Evolutionary conservation across 805 yeast species (phyloP).

Genomic region (Kodamaea kaohsiungensis): DNA sequence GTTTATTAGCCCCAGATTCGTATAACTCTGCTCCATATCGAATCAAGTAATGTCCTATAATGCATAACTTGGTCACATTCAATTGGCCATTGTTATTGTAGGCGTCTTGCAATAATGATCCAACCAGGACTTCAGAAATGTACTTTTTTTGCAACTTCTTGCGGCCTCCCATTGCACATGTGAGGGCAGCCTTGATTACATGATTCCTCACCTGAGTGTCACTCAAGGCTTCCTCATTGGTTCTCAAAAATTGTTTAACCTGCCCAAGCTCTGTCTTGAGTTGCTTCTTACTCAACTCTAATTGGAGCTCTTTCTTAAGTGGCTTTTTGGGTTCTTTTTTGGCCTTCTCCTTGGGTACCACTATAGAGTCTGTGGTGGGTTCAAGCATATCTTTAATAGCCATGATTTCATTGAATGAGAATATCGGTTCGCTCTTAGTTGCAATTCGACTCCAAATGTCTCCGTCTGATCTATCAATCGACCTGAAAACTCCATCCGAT

Average conservation of each 20-base stretch:
- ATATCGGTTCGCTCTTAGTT: background rate
- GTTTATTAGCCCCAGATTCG: background rate
- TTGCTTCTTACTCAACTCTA: background rate
- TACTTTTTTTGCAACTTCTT: background rate
- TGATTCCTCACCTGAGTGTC: background rate
- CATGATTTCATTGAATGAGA: background rate
- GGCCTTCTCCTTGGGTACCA: too few species aligned
- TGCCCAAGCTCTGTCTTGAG: background rate
- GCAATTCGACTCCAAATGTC: background rate
- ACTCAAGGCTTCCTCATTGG: background rate
- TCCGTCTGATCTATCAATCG: background rate
- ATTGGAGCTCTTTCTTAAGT: too few species aligned
- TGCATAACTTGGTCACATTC: background rate
- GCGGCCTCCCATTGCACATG: slow-evolving; percentile 4
- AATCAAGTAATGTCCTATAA: slow-evolving; percentile 3
- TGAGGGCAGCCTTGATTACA: background rate
- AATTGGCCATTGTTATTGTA: background rate
- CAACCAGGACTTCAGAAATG: background rate
- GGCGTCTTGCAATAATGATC: background rate
- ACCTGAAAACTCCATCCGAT: too few species aligned
- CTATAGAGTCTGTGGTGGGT: background rate
- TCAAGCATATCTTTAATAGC: background rate
- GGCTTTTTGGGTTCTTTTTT: too few species aligned
- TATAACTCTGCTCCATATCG: background rate
- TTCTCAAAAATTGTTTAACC: background rate